Evolutionary conservation across 1,284 basidiomycete genomes (phyloP), one percentile per base, ranked within the genome.

Genomic region (Trametes hirsuta): DNA sequence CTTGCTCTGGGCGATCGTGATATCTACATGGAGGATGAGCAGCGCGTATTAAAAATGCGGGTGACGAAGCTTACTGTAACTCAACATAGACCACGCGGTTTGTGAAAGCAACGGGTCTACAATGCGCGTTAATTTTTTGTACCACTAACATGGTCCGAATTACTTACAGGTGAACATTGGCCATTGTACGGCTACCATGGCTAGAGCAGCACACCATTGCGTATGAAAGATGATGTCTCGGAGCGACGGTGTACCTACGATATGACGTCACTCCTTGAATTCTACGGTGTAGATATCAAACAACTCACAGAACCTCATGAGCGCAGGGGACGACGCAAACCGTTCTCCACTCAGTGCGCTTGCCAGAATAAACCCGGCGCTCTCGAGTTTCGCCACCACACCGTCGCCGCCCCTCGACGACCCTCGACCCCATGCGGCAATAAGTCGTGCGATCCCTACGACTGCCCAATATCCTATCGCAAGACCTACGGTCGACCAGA

Each of bases 101-200:
- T 93, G 90, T 5, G 89, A 84, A 42, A 97, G 80, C 48, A 97
- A 80, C 14, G 95, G 93, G 75, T 97, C 94, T 95, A 72, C 30
- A 47, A 39, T 10, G 21, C 39, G n/a, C 22, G 44, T 41, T 46
- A 60, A 52, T 56, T 48, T 50, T 21, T 40, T 44, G 47, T 68
- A 65, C 42, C 2, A 14, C 21, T 53, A 40, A 48, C n/a, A 36
- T 1, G n/a, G 6, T 0, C 4, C 1, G 3, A 40, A 44, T 83
- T 88, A 70, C 64, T 61, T 71, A 93, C 95, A 98, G 59, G 91
- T 84, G 75, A 96, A 98, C 12, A 83, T 79, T 1, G 97, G 96
- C 96, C 96, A 99, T 70, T 93, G 82, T 30, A 98, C 94, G 30
- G 94, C 92, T 51, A 98, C 86, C 92, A 97, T 97, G 25, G 88